Conservation (phyloP, 1,284 basidiomycete genomes). For the Somion occarium region DNA sequence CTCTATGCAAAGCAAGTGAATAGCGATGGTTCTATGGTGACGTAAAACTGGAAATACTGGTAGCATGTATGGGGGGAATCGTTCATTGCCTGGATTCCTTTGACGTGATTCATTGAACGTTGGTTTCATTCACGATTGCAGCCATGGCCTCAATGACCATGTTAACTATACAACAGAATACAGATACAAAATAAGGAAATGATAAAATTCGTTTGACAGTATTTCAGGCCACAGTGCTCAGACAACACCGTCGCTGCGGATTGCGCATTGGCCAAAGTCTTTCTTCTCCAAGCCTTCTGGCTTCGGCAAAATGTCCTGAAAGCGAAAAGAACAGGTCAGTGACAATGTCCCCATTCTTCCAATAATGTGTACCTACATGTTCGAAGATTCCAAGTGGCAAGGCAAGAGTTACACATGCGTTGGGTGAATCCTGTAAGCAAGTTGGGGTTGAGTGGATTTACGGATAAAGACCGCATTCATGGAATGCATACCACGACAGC, state of each 20-base stretch:
- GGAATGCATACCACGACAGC: conserved; percentile 55
- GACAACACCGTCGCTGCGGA: conserved; percentile 63
- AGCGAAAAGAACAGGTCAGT: background rate
- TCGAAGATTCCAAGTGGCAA: conserved; percentile 73
- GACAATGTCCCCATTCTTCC: background rate
- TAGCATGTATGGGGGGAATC: too few relatives aligned
- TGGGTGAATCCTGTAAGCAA: conserved; percentile 57
- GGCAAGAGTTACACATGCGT: conserved; percentile 71
- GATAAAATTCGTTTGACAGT: too few relatives aligned
- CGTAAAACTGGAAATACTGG: too few relatives aligned
- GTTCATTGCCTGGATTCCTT: too few relatives aligned
- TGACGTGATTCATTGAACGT: too few relatives aligned
- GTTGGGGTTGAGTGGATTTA: background rate
- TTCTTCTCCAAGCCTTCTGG: conserved; percentile 53
- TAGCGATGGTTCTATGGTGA: too few relatives aligned
- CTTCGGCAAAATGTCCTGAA: conserved; percentile 59
- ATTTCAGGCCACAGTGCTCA: too few relatives aligned
- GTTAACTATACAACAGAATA: too few relatives aligned
- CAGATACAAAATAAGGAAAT: too few relatives aligned
- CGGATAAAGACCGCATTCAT: conserved; percentile 1
- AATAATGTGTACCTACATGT: conserved; percentile 34
- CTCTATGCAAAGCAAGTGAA: too few relatives aligned
- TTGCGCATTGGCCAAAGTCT: conserved; percentile 61
- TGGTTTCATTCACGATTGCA: too few relatives aligned
- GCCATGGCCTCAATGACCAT: too few relatives aligned